phyloP scores from a whole-genome alignment of 2,329 filamentous ascomycete species.

The Diaporthe longicolla region DNA sequence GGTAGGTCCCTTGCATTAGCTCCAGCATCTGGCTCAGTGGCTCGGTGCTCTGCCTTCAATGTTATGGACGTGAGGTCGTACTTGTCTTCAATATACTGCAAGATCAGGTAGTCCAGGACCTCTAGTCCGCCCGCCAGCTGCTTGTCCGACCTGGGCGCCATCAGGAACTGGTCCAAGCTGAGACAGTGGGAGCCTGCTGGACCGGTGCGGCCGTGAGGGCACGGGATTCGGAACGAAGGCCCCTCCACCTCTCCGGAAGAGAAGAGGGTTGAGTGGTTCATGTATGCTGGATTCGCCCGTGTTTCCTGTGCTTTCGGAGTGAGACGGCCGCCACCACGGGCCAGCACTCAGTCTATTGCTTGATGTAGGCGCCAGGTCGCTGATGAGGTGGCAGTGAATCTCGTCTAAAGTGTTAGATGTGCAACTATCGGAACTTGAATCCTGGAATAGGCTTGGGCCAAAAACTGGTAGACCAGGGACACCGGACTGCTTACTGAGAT shows the following conservation, averaged over 20 bases:
- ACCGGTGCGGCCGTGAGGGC: constrained; percentile 37
- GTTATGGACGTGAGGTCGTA: constrained; percentile 52
- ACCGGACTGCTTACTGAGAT: constrained; percentile 10
- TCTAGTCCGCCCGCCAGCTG: constrained; percentile 52
- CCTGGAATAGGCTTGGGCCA: not conserved
- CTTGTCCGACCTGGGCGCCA: constrained; percentile 54
- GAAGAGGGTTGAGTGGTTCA: not conserved
- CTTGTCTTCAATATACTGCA: constrained; percentile 57
- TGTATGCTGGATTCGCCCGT: not conserved
- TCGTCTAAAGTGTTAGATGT: not conserved
- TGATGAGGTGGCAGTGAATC: not conserved
- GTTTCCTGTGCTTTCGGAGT: constrained; percentile 43
- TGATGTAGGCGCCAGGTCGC: not conserved
- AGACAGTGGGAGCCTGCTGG: constrained; percentile 32
- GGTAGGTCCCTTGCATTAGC: too few species aligned
- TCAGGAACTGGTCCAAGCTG: constrained; percentile 53
- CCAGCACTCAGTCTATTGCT: constrained; percentile 42
- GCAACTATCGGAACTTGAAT: not conserved
- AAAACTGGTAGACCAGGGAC: not conserved
- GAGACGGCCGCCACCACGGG: constrained; percentile 47
- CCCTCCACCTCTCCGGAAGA: not conserved
- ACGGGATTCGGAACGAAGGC: constrained; percentile 20
- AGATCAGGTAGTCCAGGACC: constrained; percentile 54
- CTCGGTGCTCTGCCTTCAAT: constrained; percentile 35
- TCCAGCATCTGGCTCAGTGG: constrained; percentile 47